phyloP scores from a whole-genome alignment of 2,329 filamentous ascomycete species.

The Sclerotinia glacialis region DNA sequence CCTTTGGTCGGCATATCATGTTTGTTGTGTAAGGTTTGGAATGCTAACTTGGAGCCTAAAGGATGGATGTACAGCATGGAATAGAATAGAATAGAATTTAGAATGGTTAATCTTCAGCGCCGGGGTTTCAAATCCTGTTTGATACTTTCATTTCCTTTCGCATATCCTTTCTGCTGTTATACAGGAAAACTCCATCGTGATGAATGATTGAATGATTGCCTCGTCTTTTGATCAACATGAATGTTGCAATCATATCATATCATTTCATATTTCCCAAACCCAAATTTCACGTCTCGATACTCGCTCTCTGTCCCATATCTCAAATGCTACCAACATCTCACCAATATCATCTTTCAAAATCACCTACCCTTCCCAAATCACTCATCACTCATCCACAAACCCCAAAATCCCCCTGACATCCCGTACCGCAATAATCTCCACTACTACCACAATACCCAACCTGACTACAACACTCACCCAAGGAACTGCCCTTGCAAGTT shows the following conservation, averaged over 20 bases:
- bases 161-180: neutral
- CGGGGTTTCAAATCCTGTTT: neutral
- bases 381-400: constrained; percentile 6
- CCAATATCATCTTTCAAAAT: neutral
- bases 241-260: neutral
- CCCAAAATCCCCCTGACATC: constrained; percentile 12
- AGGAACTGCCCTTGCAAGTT: constrained; percentile 18
- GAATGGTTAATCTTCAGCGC: no score
- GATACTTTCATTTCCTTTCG: neutral
- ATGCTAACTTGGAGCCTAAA: no score
- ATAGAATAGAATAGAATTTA: no score
- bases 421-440: neutral
- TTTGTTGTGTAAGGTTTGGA: no score
- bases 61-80: no score
- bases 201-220: neutral
- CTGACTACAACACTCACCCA: constrained; percentile 18
- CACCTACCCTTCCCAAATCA: neutral
- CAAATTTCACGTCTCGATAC: neutral
- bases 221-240: neutral
- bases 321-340: neutral
- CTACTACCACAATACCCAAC: constrained; percentile 5
- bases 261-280: neutral
- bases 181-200: neutral
- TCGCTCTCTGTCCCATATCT: neutral
- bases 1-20: no score